Conservation (phyloP, 169 alveolate genomes). For the Babesia gibsoni region DNA sequence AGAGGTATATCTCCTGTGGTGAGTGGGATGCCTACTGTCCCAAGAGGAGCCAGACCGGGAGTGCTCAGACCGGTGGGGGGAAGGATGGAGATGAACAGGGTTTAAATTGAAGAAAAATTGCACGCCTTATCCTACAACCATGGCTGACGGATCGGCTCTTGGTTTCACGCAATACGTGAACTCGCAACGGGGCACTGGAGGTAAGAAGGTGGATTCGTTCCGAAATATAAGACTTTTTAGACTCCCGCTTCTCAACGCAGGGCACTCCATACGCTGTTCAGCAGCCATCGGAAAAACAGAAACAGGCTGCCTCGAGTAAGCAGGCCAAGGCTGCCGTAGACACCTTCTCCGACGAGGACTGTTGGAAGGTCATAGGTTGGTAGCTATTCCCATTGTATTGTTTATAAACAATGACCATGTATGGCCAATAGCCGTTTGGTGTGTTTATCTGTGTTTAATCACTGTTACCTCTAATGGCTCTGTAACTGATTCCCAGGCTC, state of each 20-base stretch:
- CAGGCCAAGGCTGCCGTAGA: constrained; percentile 39
- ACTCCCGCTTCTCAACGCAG: not conserved
- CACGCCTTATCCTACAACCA: not conserved
- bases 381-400: no score
- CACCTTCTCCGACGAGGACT: constrained; percentile 59
- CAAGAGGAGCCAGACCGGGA: no score
- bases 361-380: constrained; percentile 69
- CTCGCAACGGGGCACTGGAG: constrained; percentile 7
- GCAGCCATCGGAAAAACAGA: not conserved
- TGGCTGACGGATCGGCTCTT: constrained; percentile 6
- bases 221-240: not conserved
- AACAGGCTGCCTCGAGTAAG: not conserved
- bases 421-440: not conserved
- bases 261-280: not conserved
- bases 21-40: no score
- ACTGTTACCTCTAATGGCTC: no score
- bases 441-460: no score
- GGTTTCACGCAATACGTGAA: constrained; percentile 28
- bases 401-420: not conserved
- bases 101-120: not conserved
- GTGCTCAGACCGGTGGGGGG: constrained; percentile 23
- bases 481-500: constrained; percentile 65
- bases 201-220: not conserved
- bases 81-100: not conserved
- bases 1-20: no score